Evolutionary conservation across 768 basidiomycete genomes (phyloP), one percentile per base, ranked within the genome.

Genomic region (Lyophyllum atratum): DNA sequence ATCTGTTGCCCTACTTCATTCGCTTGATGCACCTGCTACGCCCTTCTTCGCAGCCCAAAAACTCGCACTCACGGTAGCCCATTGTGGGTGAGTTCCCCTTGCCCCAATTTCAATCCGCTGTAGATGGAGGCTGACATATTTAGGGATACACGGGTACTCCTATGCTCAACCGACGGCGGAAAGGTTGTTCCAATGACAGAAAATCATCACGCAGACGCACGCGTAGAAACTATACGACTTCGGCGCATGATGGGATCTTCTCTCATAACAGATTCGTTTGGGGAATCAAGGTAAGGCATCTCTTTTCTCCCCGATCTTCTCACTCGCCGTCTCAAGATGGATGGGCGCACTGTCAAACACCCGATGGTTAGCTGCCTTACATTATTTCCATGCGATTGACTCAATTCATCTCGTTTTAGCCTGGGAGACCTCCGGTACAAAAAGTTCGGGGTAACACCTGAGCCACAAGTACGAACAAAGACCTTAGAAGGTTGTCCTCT

Each of bases 281-380:
- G 96, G 7, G 95, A 98, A 78, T 85, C 87, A 28, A 79, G 95
- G 85, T 92, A 69, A 72, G 75, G 67, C 21, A 7, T 17, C 15
- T 24, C 29, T 19, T 53, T 19, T 17, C 21, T 48, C 40, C 34
- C 10, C 21, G 26, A 34, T 24, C 25, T 11, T 24, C 12, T 51
- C 37, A 22, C 49, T 49, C 53, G 53, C 28, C 31, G 15, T 45
- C n/a, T 14, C 12, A 57, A 92, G 92, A 48, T 96, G 93, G 93
- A 96, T 97, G 91, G 96, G 95, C 14, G 92, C 87, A 3, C 76
- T 98, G 31, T 91, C 87, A 28, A 98, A 98, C 62, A 98, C 96
- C 2, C 76, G 96, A 74, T 88, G 92, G 89, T 92, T 65, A 65
- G 84, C 49, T 34, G 34, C 11, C 12, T 45, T 52, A 26, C 33